Conservation (phyloP, 371 early-diverging fungal genomes). For the Saksenaea vasiformis region DNA sequence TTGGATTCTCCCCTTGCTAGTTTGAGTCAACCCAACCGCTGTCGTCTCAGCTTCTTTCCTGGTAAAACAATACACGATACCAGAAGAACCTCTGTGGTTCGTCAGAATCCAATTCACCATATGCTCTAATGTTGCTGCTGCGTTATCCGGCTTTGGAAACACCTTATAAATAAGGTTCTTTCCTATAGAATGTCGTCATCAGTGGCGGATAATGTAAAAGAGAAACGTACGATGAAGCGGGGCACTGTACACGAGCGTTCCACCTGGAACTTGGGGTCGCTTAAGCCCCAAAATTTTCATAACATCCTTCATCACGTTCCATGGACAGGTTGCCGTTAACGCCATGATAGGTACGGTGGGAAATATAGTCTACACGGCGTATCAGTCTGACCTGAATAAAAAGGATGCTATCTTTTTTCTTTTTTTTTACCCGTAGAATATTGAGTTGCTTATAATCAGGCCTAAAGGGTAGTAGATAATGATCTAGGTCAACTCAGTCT, state of each 20-base stretch:
- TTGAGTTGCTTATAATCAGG: constrained; percentile 47
- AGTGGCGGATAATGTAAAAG: background rate
- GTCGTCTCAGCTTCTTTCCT: constrained; percentile 80
- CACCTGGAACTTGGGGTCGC: constrained; percentile 34
- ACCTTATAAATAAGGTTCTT: constrained; percentile 77
- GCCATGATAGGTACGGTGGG: constrained; percentile 82
- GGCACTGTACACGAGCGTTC: constrained; percentile 56
- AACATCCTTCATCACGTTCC: constrained; percentile 66
- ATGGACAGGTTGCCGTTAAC: constrained; percentile 88
- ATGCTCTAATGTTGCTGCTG: constrained; percentile 59
- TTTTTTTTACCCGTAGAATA: constrained; percentile 48
- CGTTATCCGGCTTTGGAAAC: constrained; percentile 52
- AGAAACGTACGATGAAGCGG: constrained; percentile 50
- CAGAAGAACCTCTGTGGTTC: constrained; percentile 62
- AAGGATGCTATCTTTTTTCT: constrained; percentile 1
- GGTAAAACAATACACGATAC: constrained; percentile 86
- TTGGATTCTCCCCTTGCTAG: constrained; percentile 51
- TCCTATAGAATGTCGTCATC: constrained; percentile 25
- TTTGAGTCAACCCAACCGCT: constrained; percentile 54
- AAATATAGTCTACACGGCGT: constrained; percentile 45
- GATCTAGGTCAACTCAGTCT: background rate
- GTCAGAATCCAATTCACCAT: constrained; percentile 67
- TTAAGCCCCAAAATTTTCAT: constrained; percentile 60
- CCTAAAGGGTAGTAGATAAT: constrained; percentile 13
- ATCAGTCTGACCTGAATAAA: background rate